Evolutionary conservation across 1,284 basidiomycete species (phyloP).

Genomic region (Cerioporus squamosus): DNA sequence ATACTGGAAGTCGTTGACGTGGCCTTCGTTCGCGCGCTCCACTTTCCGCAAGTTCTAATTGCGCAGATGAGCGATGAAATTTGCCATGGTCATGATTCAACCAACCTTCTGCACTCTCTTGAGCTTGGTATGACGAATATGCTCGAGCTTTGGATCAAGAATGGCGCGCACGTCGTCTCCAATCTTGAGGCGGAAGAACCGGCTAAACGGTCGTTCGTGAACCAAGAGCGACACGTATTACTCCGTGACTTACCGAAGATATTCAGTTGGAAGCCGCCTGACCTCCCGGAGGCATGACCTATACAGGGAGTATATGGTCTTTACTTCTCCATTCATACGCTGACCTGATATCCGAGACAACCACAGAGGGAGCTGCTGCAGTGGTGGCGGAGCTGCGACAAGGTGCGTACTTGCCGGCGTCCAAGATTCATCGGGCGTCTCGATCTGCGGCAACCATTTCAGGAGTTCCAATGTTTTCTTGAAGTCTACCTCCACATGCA

Average conservation of each 20-base stretch:
- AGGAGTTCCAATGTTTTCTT: too few relatives aligned
- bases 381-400: too few relatives aligned
- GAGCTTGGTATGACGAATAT: conserved; percentile 45
- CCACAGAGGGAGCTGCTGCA: neutral
- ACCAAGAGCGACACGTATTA: conserved; percentile 14
- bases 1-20: conserved; percentile 55
- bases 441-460: too few relatives aligned
- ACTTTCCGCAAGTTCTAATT: conserved; percentile 62
- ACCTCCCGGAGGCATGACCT: conserved; percentile 56
- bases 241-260: conserved; percentile 54
- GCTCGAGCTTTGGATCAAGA: conserved; percentile 26
- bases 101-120: conserved; percentile 55
- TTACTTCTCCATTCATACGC: conserved; percentile 21
- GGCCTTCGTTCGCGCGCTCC: conserved; percentile 59
- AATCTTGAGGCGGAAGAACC: conserved; percentile 67
- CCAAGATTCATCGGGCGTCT: too few relatives aligned
- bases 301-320: conserved; percentile 49
- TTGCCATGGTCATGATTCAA: neutral
- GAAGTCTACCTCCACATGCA: too few relatives aligned
- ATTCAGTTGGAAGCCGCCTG: conserved; percentile 55
- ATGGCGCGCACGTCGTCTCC: conserved; percentile 55
- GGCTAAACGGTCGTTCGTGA: conserved; percentile 42
- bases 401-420: too few relatives aligned
- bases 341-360: neutral
- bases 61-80: neutral